phyloP scores from a whole-genome alignment of 768 basidiomycete species.

The Gloeostereum incarnatum region DNA sequence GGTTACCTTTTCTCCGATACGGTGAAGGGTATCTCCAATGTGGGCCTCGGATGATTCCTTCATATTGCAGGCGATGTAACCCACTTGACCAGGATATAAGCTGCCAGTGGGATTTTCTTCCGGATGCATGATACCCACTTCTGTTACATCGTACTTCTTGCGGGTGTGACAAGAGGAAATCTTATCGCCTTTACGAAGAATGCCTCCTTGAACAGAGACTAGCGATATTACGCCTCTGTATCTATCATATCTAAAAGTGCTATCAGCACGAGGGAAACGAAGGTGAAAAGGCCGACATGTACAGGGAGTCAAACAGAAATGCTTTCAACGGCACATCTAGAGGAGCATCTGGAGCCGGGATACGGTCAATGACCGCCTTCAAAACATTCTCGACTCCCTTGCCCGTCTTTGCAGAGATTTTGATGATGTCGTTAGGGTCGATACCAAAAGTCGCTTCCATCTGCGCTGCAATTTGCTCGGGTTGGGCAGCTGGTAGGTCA shows the following conservation, averaged over 20 bases:
- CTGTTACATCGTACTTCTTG: slow-evolving; percentile 83
- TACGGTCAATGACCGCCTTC: slow-evolving; percentile 68
- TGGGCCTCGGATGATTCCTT: slow-evolving; percentile 92
- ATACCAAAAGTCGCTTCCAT: slow-evolving; percentile 80
- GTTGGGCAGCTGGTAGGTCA: slow-evolving; percentile 85
- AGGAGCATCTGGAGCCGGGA: slow-evolving; percentile 70
- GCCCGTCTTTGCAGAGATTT: slow-evolving; percentile 91
- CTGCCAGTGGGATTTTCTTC: slow-evolving; percentile 70
- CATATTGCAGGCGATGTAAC: slow-evolving; percentile 93
- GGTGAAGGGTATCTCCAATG: slow-evolving; percentile 90
- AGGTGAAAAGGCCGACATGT: slow-evolving; percentile 19
- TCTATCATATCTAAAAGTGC: slow-evolving; percentile 67
- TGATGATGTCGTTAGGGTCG: slow-evolving; percentile 61
- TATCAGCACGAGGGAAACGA: slow-evolving; percentile 8
- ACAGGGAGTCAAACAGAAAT: slow-evolving; percentile 92
- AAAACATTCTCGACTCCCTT: slow-evolving; percentile 72
- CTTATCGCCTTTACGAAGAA: slow-evolving; percentile 84
- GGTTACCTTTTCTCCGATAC: slow-evolving; percentile 60
- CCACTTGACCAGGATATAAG: slow-evolving; percentile 74
- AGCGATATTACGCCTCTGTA: slow-evolving; percentile 95
- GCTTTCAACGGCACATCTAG: slow-evolving; percentile 58
- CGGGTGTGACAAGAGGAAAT: slow-evolving; percentile 78
- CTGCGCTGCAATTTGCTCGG: slow-evolving; percentile 70
- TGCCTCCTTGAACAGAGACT: slow-evolving; percentile 72
- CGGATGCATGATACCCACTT: slow-evolving; percentile 85